Percentiles rank a stretch among this genome's conserved stretches.
phyloP scores from a whole-genome alignment of 805 yeast species.

The Wickerhamomyces sydowiorum region DNA sequence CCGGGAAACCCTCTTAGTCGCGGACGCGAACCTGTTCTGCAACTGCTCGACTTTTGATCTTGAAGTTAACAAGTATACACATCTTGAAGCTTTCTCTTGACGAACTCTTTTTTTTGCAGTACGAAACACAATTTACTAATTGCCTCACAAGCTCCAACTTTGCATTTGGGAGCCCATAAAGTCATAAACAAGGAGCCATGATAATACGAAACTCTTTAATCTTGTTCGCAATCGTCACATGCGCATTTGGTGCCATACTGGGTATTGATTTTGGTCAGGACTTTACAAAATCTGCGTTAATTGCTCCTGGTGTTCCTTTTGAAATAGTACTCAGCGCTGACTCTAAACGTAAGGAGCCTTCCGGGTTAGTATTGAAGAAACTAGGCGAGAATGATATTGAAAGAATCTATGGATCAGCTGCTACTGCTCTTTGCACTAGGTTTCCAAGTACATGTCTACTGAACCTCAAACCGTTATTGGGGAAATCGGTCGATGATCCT shows the following conservation, averaged over 20 bases:
- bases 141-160: neutral
- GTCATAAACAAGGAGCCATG: constrained; percentile 1
- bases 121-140: neutral
- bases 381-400: constrained; percentile 44
- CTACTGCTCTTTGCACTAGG: constrained; percentile 61
- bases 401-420: constrained; percentile 75
- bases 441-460: constrained; percentile 66
- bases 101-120: no score
- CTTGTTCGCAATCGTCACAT: constrained; percentile 6
- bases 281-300: constrained; percentile 77
- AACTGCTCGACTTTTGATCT: neutral
- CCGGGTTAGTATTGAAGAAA: constrained; percentile 65
- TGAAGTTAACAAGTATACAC: neutral
- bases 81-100: no score
- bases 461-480: constrained; percentile 67
- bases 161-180: no score
- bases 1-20: no score
- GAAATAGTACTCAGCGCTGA: constrained; percentile 88
- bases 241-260: constrained; percentile 54
- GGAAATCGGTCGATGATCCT: constrained; percentile 46
- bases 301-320: constrained; percentile 86
- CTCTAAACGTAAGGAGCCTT: constrained; percentile 82
- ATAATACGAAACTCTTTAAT: constrained; percentile 1
- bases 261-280: constrained; percentile 91
- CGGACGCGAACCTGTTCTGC: neutral